Base-by-base conservation (phyloP, 768 basidiomycete genomes). In the Russula emetica region DNA sequence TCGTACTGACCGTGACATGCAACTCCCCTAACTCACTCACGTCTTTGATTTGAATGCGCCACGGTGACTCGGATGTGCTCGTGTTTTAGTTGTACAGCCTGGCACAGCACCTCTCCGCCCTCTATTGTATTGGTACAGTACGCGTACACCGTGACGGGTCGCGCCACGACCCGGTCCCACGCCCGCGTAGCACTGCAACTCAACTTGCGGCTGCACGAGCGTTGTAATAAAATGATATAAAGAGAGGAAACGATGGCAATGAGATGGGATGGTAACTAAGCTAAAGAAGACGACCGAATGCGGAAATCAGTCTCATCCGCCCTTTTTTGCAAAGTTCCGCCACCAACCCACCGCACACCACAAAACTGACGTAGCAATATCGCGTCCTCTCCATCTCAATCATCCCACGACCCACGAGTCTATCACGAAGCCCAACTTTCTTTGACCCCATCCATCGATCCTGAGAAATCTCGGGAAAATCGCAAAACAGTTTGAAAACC, bases 181-280 rank as follows among this genome's bases (percentile, higher is more conserved):
- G 22, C 61, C 53, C 63, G 30, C 44, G 28, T 61, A 51, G 61
- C 60, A 64, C 65, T 59, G 72, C 73, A 72, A 74, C 73, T 74
- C 73, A 74, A 74, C 73, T 74, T 74, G 73, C 70, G 67, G 70
- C 54, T 56, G 38, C 56, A 51, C 58, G 58, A 56, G 45, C 16
- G 38, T 60, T 62, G 66, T 67, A 66, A 42, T n/a, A n/a, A 40
- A 6, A 13, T 10, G 7, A 56, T 55, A 65, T 14, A 28, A 60
- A 24, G 14, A 42, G 38, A 50, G 49, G 49, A 45, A 22, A 26
- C 9, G 22, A 50, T 49, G 10, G 36, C 36, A 13, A 36, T 36
- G 36, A 36, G 36, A 8, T 34, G 10, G 34, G 9, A 24, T 47
- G 30, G 47, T 20, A 13, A 24, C 55, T 30, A 24, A 30, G 30